Evolutionary conservation across 2,329 filamentous ascomycete genomes (phyloP).

Genomic region (Fusarium napiforme): DNA sequence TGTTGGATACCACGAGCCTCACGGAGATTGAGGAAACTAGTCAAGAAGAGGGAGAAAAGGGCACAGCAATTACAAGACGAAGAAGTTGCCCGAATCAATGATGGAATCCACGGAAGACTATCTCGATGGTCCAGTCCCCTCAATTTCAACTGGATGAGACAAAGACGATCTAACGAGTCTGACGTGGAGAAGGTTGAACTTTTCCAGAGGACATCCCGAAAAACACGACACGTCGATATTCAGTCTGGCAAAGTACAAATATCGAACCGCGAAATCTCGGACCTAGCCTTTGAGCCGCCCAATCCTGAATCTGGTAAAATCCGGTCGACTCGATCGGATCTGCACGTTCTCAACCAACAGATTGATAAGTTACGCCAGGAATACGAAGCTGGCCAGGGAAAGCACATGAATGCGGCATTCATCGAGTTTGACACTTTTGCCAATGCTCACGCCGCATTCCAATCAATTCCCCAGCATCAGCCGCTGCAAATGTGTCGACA

Average conservation of each 20-base stretch:
- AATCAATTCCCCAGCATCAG: neutral
- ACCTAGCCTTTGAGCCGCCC: rapidly evolving
- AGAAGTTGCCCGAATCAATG: neutral
- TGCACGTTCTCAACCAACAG: neutral
- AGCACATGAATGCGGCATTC: neutral
- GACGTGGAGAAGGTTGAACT: neutral
- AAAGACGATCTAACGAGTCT: rapidly evolving
- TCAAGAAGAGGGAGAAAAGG: neutral
- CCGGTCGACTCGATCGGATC: rapidly evolving
- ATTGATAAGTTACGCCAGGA: neutral
- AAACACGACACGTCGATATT: rapidly evolving
- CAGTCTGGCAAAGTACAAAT: rapidly evolving
- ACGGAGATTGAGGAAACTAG: neutral
- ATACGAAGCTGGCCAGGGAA: neutral
- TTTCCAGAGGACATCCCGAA: rapidly evolving
- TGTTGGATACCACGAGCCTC: neutral
- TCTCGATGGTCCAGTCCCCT: neutral
- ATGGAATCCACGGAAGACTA: neutral
- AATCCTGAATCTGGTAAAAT: rapidly evolving
- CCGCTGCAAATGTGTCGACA: neutral
- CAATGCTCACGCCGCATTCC: neutral
- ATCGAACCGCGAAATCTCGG: rapidly evolving
- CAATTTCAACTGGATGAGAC: neutral
- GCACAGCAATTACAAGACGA: neutral
- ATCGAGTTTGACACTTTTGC: neutral